Base-by-base conservation (phyloP, 306 rosid species). In the Castanea mollissima region DNA sequence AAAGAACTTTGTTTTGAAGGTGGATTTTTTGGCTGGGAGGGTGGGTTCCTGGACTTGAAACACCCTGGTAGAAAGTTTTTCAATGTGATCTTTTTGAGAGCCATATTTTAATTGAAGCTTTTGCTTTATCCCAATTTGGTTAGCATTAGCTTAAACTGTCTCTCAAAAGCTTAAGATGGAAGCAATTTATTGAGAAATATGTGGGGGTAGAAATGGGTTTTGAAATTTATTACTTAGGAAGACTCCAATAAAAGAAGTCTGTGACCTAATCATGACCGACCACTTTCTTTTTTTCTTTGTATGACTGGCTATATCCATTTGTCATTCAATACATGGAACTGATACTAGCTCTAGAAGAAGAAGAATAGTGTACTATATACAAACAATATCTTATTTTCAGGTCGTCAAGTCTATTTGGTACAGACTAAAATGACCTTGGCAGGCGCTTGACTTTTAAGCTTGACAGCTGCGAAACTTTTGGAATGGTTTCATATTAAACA, bases 1-100 rank as follows among this genome's bases (percentile, higher is more conserved):
- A 88, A 92, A 77, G 71, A 60, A 44, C 56, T 69, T 18, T 89
- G 83, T 29, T 81, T 87, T 31, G 88, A 78, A 60, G 64, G 84
- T 14, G 74, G 78, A 78, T 21, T 19, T 71, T 76, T 73, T 82
- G 76, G 23, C 74, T 84, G 69, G 44, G 84, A 68, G 6, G 60
- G 19, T 21, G 57, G 76, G 13, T 65, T 56, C 9, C 77, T 82
- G 81, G 82, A 69, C 41, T 73, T 85, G 82, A 91, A 82, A 85
- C 98, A 94, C 21, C 87, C 81, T 32, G 88, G 83, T 57, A 89
- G 21, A 11, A 91, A 65, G 58, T 75, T n/a, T 69, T 79, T 87
- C 79, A 87, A 69, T 34, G 73, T 76, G 41, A 81, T 14, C 81
- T 73, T 85, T 68, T 73, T 92, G 21, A 86, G 69, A 80, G 81